Evolutionary conservation across 805 yeast species (phyloP).

Genomic region (Metschnikowia proteae): DNA sequence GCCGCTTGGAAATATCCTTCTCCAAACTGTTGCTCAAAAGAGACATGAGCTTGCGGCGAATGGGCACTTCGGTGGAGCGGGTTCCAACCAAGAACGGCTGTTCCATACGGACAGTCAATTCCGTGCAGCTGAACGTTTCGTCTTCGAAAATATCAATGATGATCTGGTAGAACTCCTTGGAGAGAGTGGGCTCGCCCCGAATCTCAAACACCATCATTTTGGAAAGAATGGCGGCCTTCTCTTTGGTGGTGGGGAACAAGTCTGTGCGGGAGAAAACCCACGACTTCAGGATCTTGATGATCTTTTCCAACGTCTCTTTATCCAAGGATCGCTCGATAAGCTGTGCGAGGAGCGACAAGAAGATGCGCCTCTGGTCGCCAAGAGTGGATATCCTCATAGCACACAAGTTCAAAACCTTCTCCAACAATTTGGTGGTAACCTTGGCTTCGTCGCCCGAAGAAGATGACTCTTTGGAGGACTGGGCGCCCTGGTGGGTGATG

Average conservation of each 20-base stretch:
- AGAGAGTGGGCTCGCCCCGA: constrained; percentile 75
- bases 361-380: constrained; percentile 91
- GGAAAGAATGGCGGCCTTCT: constrained; percentile 87
- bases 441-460: constrained; percentile 66
- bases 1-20: constrained; percentile 67
- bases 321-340: constrained; percentile 86
- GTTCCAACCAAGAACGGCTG: constrained; percentile 96
- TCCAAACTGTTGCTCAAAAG: constrained; percentile 79
- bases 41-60: constrained; percentile 73
- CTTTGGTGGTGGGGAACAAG: constrained; percentile 90
- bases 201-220: constrained; percentile 93
- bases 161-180: constrained; percentile 78
- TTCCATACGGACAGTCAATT: constrained; percentile 90
- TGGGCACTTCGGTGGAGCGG: constrained; percentile 66
- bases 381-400: constrained; percentile 78
- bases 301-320: constrained; percentile 65
- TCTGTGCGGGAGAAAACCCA: constrained; percentile 89
- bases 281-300: constrained; percentile 70
- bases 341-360: constrained; percentile 81
- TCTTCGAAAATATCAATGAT: constrained; percentile 86
- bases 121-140: constrained; percentile 72
- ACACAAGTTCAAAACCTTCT: constrained; percentile 71
- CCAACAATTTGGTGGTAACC: constrained; percentile 72
- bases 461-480: constrained; percentile 25
- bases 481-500: constrained; percentile 50